Percentiles rank a stretch among this genome's conserved stretches.
Conservation (phyloP, 2,329 filamentous ascomycete genomes). For the Trichoderma sp. region DNA sequence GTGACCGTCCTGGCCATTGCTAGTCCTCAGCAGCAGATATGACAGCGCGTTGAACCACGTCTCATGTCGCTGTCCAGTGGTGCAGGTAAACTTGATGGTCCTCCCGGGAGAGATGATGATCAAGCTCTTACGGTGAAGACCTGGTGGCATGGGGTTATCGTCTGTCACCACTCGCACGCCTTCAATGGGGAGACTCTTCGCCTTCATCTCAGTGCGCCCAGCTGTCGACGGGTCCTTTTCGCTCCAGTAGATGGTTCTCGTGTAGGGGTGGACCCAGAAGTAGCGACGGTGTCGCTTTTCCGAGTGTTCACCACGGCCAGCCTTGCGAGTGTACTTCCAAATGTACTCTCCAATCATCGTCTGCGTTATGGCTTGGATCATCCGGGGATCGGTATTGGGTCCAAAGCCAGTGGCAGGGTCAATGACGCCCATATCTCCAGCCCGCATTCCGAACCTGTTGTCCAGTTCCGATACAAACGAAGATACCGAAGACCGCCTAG, state of each 20-base stretch:
- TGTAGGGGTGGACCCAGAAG: constrained; percentile 99
- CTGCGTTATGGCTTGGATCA: constrained; percentile 99
- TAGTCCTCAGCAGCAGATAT: constrained; percentile 81
- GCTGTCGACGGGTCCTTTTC: constrained; percentile 80
- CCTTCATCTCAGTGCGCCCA: constrained; percentile 71
- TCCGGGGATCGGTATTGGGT: constrained; percentile 82
- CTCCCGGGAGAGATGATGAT: constrained; percentile 87
- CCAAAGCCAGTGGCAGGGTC: constrained; percentile 60
- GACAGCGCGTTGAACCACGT: constrained; percentile 98
- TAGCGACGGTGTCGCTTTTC: constrained; percentile 89
- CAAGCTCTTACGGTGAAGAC: constrained; percentile 90
- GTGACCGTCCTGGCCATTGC: constrained; percentile 63
- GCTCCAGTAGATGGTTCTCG: constrained; percentile 94
- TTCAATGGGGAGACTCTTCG: constrained; percentile 93
- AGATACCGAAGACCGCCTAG: constrained; percentile 77
- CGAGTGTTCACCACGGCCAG: constrained; percentile 85
- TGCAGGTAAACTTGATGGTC: constrained; percentile 89
- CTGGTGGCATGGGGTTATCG: constrained; percentile 92
- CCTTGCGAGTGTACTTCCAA: constrained; percentile 98
- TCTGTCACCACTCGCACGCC: constrained; percentile 89
- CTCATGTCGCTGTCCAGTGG: constrained; percentile 91
- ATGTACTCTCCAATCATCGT: constrained; percentile 99
- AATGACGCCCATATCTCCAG: constrained; percentile 55
- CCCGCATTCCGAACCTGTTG: constrained; percentile 76
- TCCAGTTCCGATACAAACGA: constrained; percentile 96